Base-by-base conservation (phyloP, 2,329 filamentous ascomycete genomes). In the Ceratocystis lukuohia region DNA sequence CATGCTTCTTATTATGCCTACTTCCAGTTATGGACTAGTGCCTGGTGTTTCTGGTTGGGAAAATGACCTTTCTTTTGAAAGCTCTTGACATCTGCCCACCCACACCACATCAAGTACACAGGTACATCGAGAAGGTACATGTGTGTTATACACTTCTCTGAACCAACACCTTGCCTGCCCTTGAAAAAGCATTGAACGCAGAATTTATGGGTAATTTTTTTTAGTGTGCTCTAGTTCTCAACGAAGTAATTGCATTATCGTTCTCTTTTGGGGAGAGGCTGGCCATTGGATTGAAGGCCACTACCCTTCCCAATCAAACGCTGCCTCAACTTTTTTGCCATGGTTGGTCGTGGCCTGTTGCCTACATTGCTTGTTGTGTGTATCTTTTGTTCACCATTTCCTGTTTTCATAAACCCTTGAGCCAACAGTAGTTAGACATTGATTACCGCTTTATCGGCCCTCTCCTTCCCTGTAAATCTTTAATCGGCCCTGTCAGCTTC, bases 21-120 rank as follows among this genome's bases (percentile, higher is more conserved):
- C 48, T 66, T 66, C 67, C 67, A 28, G 33, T 61, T 68, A 61
- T 2, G 64, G 64, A 33, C 59, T 68, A 66, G 67, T 65, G 65
- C 53, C 30, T 20, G 61, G 67, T 68, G 64, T 28, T 64, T 64
- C 64, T 61, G 64, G 67, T 66, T 68, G 67, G 61, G 64, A 68
- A 61, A 66, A 46, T 25, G 48, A 50, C 30, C 64, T 59, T 46
- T 61, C 45, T 50, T 67, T 57, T 48, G 37, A 25, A 45, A 64
- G 61, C 50, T 64, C 56, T 56, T 61, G 45, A 37, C 53, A 33
- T 59, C 53, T 59, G 28, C 30, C 56, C 56, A 37, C 30, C 56
- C 56, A 37, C 28, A 8, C n/a, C 56, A 37, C 28, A n/a, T 3
- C 30, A 37, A 37, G 30, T 30, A 33, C 48, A 53, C 22, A 50